Conservation (phyloP, 192 early-diverging fungal species). For the Obelidium mucronatum region DNA sequence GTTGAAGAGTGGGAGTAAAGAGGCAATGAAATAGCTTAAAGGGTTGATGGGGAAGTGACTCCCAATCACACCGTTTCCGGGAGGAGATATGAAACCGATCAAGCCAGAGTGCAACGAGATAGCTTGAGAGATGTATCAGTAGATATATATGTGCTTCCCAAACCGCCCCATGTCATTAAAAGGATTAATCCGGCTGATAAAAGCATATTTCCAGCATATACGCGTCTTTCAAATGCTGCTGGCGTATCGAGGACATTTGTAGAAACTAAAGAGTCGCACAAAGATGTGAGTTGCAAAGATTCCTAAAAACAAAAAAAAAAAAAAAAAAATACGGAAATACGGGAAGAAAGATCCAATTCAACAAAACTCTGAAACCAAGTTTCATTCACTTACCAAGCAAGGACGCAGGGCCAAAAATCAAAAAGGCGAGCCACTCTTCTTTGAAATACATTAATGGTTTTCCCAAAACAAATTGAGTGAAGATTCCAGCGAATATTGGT, state of each 20-base stretch:
- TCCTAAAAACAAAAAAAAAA: too few relatives aligned
- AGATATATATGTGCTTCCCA: conserved; percentile 39
- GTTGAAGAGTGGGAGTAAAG: conserved; percentile 27
- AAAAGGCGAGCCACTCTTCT: conserved; percentile 60
- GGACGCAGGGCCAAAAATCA: conserved; percentile 58
- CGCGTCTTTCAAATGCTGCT: conserved; percentile 7
- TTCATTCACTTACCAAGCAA: conserved; percentile 48
- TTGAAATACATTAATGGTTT: conserved; percentile 67
- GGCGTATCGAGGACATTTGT: conserved; percentile 13
- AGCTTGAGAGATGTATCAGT: neutral
- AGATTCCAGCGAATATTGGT: conserved; percentile 28
- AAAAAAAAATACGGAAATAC: conserved; percentile 18
- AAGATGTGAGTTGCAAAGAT: conserved; percentile 23
- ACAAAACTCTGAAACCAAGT: neutral
- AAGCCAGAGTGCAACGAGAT: conserved; percentile 34
- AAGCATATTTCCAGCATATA: neutral
- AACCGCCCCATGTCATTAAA: conserved; percentile 7
- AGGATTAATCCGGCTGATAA: neutral
- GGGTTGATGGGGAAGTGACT: conserved; percentile 33
- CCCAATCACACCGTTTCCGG: neutral
- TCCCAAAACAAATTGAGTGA: conserved; percentile 30
- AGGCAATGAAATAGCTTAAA: conserved; percentile 36
- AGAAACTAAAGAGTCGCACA: neutral
- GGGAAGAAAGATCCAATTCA: neutral
- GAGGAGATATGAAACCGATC: conserved; percentile 27